These are phyloP conservation scores for Arxiozyma slooffiae DNA, from an alignment of 1,139 yeast species.

Conservation along the genomic window DNA sequence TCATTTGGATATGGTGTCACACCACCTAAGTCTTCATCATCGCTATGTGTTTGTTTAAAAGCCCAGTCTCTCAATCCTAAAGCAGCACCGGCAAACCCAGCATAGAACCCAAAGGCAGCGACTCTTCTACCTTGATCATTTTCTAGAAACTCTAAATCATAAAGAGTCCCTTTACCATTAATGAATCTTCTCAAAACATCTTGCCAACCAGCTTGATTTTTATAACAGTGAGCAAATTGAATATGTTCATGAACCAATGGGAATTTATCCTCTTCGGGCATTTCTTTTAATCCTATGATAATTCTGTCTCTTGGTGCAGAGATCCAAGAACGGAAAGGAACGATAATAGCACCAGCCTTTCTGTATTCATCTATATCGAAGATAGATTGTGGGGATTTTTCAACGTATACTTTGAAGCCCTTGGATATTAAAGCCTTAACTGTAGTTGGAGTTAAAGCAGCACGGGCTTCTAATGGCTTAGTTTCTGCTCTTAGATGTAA, in stretches of 20 bases:
- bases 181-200: slow-evolving; percentile 83
- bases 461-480: slow-evolving; percentile 94
- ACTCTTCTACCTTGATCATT: slow-evolving; percentile 95
- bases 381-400: slow-evolving; percentile 74
- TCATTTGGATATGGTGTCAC: slow-evolving; percentile 80
- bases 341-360: slow-evolving; percentile 73
- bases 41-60: slow-evolving; percentile 65
- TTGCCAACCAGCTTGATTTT: slow-evolving; percentile 95
- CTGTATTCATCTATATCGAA: slow-evolving; percentile 69
- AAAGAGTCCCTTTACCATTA: slow-evolving; percentile 78
- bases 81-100: slow-evolving; percentile 99
- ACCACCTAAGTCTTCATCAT: slow-evolving; percentile 61
- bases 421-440: slow-evolving; percentile 76
- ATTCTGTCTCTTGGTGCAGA: slow-evolving; percentile 82
- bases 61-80: slow-evolving; percentile 92
- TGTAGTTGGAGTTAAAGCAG: slow-evolving; percentile 88
- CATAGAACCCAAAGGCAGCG: slow-evolving; percentile 97
- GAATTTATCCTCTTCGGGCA: slow-evolving; percentile 82
- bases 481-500: slow-evolving; percentile 90
- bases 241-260: slow-evolving; percentile 93
- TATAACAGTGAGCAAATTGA: slow-evolving; percentile 97
- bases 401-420: slow-evolving; percentile 83
- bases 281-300: slow-evolving; percentile 86
- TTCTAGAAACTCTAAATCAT: slow-evolving; percentile 89
- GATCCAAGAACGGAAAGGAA: slow-evolving; percentile 89